phyloP scores from a whole-genome alignment of 2,329 filamentous ascomycete genomes.

The Alternaria incomplexa region DNA sequence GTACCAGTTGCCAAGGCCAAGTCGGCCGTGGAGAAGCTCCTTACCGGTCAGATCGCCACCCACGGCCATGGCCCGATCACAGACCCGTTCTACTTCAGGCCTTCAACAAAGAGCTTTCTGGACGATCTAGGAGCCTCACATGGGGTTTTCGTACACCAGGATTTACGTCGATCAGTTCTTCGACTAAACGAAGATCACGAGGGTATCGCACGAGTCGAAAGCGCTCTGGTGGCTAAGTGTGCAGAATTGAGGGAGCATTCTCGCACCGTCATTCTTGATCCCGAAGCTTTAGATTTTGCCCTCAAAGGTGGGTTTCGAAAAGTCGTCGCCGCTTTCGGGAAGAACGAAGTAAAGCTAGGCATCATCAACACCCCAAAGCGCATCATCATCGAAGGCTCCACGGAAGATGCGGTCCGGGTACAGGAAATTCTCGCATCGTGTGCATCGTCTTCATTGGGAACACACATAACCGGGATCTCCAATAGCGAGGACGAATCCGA shows the following conservation, averaged over 20 bases:
- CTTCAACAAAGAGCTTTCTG: neutral
- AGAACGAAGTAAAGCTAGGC: slow-evolving; percentile 22
- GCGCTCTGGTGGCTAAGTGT: neutral
- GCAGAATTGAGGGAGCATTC: slow-evolving; percentile 2
- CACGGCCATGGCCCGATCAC: neutral
- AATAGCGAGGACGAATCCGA: slow-evolving; percentile 3
- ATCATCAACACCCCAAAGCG: slow-evolving; percentile 20
- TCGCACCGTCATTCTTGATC: slow-evolving; percentile 15
- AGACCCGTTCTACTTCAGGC: neutral
- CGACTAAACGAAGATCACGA: neutral
- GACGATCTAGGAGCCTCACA: neutral
- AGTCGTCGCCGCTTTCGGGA: slow-evolving; percentile 17
- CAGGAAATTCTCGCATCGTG: slow-evolving; percentile 10
- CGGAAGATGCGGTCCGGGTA: slow-evolving; percentile 3
- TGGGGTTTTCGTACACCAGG: neutral
- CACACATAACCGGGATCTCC: neutral
- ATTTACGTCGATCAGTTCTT: neutral
- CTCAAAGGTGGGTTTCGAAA: slow-evolving; percentile 20
- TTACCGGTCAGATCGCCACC: neutral
- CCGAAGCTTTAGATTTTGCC: slow-evolving; percentile 2
- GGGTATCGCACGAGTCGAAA: neutral
- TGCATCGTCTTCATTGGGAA: neutral
- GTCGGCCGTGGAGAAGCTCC: neutral
- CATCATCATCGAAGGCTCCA: slow-evolving; percentile 20
- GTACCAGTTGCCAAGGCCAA: neutral